Evolutionary conservation across 495 filamentous ascomycete genomes (phyloP).

Genomic region (Astrocystis sublimbata): DNA sequence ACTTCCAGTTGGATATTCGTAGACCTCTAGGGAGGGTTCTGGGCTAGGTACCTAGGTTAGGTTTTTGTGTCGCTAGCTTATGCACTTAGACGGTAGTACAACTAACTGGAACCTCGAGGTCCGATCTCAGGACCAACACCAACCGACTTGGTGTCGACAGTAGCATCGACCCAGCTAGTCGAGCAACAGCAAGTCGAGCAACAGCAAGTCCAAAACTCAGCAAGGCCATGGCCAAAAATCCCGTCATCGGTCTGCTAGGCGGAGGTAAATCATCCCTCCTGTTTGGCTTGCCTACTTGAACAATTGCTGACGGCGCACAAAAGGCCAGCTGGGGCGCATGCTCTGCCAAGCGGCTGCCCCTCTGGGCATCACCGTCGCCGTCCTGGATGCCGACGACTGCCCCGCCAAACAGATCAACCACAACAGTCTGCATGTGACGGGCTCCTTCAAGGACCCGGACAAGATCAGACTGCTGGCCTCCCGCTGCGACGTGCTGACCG

Average conservation of each 20-base stretch:
- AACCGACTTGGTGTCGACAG: no score
- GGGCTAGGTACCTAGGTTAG: no score
- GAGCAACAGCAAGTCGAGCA: no score
- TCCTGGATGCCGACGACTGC: conserved; percentile 76
- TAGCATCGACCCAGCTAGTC: background rate
- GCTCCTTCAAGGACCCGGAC: conserved; percentile 79
- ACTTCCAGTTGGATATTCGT: no score
- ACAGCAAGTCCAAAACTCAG: no score
- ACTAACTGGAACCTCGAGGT: no score
- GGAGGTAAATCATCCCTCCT: conserved; percentile 21
- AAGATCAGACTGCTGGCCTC: conserved; percentile 76
- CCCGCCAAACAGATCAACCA: conserved; percentile 92
- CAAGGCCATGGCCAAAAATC: conserved; percentile 23
- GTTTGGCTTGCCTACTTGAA: background rate
- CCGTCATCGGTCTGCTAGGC: conserved; percentile 46
- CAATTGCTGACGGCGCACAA: conserved; percentile 67
- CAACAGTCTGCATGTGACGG: conserved; percentile 70
- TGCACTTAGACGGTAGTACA: no score
- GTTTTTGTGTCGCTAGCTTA: no score
- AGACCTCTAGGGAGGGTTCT: no score
- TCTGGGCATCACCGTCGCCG: conserved; percentile 74
- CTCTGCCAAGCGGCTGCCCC: conserved; percentile 88
- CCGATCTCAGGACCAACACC: no score
- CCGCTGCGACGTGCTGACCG: conserved; percentile 80
- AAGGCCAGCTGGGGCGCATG: conserved; percentile 91